Evolutionary conservation across 2,329 filamentous ascomycete genomes (phyloP), one percentile per base, ranked within the genome.

Genomic region (Aspergillus fischeri): DNA sequence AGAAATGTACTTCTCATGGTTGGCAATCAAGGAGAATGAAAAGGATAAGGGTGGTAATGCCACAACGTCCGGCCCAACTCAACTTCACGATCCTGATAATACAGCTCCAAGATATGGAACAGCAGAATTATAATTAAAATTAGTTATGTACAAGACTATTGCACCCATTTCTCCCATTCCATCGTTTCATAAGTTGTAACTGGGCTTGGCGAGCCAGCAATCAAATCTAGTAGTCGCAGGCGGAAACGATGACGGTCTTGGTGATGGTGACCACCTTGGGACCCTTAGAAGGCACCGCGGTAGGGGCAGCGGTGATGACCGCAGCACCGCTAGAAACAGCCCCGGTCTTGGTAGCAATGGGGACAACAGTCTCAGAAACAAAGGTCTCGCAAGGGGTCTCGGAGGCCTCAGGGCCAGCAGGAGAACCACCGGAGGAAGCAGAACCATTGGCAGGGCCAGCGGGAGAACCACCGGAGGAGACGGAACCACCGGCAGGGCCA

Each of bases 71-170:
- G 21, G 47, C 47, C 27, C 8, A 49, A 25, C 10, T 27, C 4
- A 49, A 25, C n/a, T 27, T 17, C 24, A n/a, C 7, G 9, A 35
- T 20, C 20, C 38, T 8, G 14, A 47, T 41, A n/a, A 28, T 27
- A 51, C 38, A 48, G 47, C 50, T 10, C n/a, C 28, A 50, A 14
- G 10, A 11, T 44, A 44, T 44, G 8, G 41, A 14, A 6, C 44
- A 25, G 24, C 8, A 47, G 44, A 47, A 47, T 44, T 67, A 70
- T 55, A 67, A 71, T 71, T 71, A 71, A 42, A 68, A 70, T 70
- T 71, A 70, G 49, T 57, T 69, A 67, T 71, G 63, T 71, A 73
- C 70, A 70, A 57, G 57, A 60, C 54, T 58, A 58, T 58, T 60
- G 42, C 42, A 60, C 60, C 60, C 53, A 56, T 58, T 61, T 60